Base-by-base conservation (phyloP, 352 stramenopile genomes). In the Globisporangium cylindrosporum region DNA sequence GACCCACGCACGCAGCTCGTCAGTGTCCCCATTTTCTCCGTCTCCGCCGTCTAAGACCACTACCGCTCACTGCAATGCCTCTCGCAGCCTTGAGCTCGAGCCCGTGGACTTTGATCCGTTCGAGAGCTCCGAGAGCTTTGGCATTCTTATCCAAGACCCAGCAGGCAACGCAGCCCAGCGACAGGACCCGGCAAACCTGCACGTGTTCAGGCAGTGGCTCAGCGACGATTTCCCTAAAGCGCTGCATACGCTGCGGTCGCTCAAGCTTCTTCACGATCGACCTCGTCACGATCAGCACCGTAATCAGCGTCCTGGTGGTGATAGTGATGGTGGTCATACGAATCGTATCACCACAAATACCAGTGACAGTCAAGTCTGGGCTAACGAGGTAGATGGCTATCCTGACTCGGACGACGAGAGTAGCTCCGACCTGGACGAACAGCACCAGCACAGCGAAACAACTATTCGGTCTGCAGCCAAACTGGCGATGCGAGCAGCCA, bases 101-200 rank as follows among this genome's bases (percentile, higher is more conserved):
- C 10, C 34, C n/a, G 57, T 62, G 14, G 57, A 53, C 12, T 54
- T 62, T n/a, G 36, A 53, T 24, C 57, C 57, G 12, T 53, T 62
- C 14, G 34, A 62, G 57, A 12, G 34, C 57, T 62, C 36, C 4
- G 57, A 62, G 34, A 53, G 57, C 22, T 62, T 54, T 15, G 8
- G n/a, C 10, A 38, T 59, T 14, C 53, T 59, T 14, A 41, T 41
- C 53, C 53, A 59, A 18, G 14, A 59, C 15, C 53, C 53, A 18
- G 53, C n/a, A 1, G 15, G 38, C 25, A 59, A 18, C 25, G 4
- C 53, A 1, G 25, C 24, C 1, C 53, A 38, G 25, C 53, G 53
- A 6, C 15, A 27, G 1, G 53, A 41, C 15, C 53, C 27, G 8
- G 14, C 25, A 8, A 59, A 38, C 25, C 15, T 59, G 25, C 53